Evolutionary conservation across 306 rosid species (phyloP), one percentile per base, ranked within the genome.

Genomic region (Lathyrus oleraceus): DNA sequence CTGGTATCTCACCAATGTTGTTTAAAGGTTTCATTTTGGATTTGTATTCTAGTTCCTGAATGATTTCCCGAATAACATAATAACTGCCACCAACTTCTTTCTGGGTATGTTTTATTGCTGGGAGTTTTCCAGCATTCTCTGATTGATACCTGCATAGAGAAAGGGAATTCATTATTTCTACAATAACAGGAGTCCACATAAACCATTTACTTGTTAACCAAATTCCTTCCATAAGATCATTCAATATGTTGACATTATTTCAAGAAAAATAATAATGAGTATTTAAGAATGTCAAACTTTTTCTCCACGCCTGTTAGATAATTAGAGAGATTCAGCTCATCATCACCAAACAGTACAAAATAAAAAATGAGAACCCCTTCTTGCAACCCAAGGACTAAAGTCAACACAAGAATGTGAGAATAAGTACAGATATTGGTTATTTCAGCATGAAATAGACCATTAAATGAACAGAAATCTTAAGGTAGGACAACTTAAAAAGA

Each of bases 61-160:
- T 13, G 45, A 87, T 85, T 38, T 70, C 71, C 74, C 83, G 85
- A 42, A 86, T 8, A 51, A 64, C 6, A 73, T 90, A 90, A 81
- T 52, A 81, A 75, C 68, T 0, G 21, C 96, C 94, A 67, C 96
- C 96, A 51, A 86, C 84, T 81, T 90, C 70, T 64, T 81, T 77
- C 17, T 0, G 0, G 19, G 82, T 47, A 72, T 15, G 17, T 5
- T 2, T 5, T 53, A 4, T 0, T 49, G 17, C 6, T 19, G 96
- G 96, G 47, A 90, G 83, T 52, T 81, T 83, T 51, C 96, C 96
- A 0, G 45, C 83, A 84, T 87, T 84, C 68, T 53, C 78, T 43
- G 81, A 85, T 71, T 77, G 79, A 72, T 87, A 83, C 73, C 96
- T 90, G 81, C 78, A 72, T 63, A 70, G 61, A 40, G 19, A 70